These are phyloP conservation scores for Coniochaeta prunicola DNA, from an alignment of 2,329 filamentous ascomycete species.

Conservation along the genomic window DNA sequence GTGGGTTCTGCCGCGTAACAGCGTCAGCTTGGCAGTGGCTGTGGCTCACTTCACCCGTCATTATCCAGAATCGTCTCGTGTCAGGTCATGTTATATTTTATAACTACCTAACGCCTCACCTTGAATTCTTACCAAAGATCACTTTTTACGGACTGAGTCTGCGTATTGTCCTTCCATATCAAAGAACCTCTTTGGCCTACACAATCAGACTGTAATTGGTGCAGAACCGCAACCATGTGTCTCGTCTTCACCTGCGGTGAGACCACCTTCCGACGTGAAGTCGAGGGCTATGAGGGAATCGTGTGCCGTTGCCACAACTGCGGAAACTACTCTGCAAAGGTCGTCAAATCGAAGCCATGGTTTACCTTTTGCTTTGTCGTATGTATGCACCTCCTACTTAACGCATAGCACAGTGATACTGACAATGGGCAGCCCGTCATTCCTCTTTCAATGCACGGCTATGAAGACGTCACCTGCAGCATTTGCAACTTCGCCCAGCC, in stretches of 20 bases:
- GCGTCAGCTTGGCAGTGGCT: background rate
- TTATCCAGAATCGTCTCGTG: background rate
- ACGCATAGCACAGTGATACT: background rate
- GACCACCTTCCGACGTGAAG: constrained; percentile 52
- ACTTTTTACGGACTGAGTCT: background rate
- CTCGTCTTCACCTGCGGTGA: constrained; percentile 57
- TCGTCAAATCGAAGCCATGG: constrained; percentile 61
- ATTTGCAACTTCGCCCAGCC: constrained; percentile 73
- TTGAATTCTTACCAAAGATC: background rate
- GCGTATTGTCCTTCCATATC: background rate
- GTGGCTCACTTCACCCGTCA: background rate
- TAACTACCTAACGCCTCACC: too few species aligned
- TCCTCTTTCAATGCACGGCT: constrained; percentile 60
- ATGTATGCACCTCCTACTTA: constrained; percentile 18
- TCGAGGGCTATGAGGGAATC: constrained; percentile 54
- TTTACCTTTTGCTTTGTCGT: constrained; percentile 75
- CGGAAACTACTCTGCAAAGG: constrained; percentile 54
- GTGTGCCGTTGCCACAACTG: constrained; percentile 60
- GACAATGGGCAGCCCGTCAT: constrained; percentile 51
- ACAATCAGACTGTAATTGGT: too few species aligned
- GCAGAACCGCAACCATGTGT: constrained; percentile 37
- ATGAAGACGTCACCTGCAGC: constrained; percentile 64
- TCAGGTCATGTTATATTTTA: too few species aligned
- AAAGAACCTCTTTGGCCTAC: too few species aligned
- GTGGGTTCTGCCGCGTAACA: background rate